Conservation (phyloP, 371 early-diverging fungal genomes). For the Mucor racemosus region DNA sequence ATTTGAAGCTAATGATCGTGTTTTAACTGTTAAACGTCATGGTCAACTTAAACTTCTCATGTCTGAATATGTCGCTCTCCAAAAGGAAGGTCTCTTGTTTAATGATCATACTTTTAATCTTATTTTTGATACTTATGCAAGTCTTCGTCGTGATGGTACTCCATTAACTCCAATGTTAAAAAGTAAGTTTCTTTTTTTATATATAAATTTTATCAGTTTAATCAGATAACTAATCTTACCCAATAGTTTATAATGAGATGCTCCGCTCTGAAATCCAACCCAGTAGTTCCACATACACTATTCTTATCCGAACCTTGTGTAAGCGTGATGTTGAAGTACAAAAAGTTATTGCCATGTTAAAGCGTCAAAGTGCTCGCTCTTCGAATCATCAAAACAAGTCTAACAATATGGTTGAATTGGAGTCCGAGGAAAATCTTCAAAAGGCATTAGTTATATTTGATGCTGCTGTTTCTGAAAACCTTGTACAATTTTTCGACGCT, state of each 20-base stretch:
- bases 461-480: constrained; percentile 23
- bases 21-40: constrained; percentile 39
- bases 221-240: constrained; percentile 1
- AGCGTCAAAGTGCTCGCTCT: constrained; percentile 42
- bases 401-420: constrained; percentile 36
- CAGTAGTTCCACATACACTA: constrained; percentile 44
- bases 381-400: constrained; percentile 14
- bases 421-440: constrained; percentile 44
- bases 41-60: constrained; percentile 41
- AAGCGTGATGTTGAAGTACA: constrained; percentile 58
- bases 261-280: constrained; percentile 40
- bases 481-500: constrained; percentile 40
- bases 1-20: constrained; percentile 35
- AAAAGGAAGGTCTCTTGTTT: constrained; percentile 37
- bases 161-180: constrained; percentile 42
- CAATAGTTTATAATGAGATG: constrained; percentile 56
- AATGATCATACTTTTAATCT: constrained; percentile 48
- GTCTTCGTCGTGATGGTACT: constrained; percentile 42
- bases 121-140: constrained; percentile 45
- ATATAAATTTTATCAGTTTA: not conserved
- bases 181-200: constrained; percentile 30
- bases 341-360: constrained; percentile 50
- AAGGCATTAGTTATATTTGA: constrained; percentile 47
- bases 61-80: constrained; percentile 37
- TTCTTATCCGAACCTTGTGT: constrained; percentile 49